These are phyloP conservation scores for slime mould (Dictyostelium discoideum) DNA, from an alignment of 78 protist species.

Conservation along the genomic window dicty_2.7 NC_007089.4:1913501-1914000, in stretches of 20 bases:
- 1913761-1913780: constrained; percentile 40
- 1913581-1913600: constrained; percentile 42
- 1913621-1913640: constrained; percentile 62
- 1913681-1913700: not conserved
- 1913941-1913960: not conserved
- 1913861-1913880: constrained; percentile 29
- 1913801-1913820: not conserved
- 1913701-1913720: not conserved
- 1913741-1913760: constrained; percentile 27
- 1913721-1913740: not conserved
- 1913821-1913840: constrained; percentile 19
- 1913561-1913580: constrained; percentile 71
- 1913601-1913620: constrained; percentile 68
- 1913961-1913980: not conserved
- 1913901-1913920: not conserved
- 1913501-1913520: constrained; percentile 59
- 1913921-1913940: not conserved
- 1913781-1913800: constrained; percentile 20
- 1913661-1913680: constrained; percentile 66
- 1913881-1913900: not conserved
- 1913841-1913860: constrained; percentile 19
- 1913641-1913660: constrained; percentile 77
- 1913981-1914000: not conserved
- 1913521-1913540: constrained; percentile 31
- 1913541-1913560: constrained; percentile 71